These are phyloP conservation scores for Parastagonospora avenae DNA, from an alignment of 2,329 filamentous ascomycete genomes.

Conservation along the genomic window DNA sequence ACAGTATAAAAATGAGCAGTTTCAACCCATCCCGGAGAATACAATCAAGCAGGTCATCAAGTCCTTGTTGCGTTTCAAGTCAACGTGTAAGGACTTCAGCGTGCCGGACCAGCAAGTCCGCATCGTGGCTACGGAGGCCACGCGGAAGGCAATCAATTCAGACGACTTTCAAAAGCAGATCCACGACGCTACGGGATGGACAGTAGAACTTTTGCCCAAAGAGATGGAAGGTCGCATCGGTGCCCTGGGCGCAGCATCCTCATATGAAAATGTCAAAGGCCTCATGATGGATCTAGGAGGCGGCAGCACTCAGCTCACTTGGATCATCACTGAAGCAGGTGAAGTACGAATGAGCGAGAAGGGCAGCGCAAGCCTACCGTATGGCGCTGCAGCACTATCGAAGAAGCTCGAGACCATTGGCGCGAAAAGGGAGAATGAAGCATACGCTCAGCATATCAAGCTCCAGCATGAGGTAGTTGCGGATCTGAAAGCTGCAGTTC, in stretches of 20 bases:
- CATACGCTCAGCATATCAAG: conserved; percentile 41
- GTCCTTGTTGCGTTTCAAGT: conserved; percentile 72
- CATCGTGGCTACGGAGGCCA: conserved; percentile 87
- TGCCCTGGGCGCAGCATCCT: conserved; percentile 80
- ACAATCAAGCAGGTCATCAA: conserved; percentile 71
- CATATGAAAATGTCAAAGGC: conserved; percentile 71
- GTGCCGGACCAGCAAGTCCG: conserved; percentile 70
- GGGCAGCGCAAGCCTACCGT: conserved; percentile 70
- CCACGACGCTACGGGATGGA: conserved; percentile 65
- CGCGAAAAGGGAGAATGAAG: conserved; percentile 47
- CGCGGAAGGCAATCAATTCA: conserved; percentile 78
- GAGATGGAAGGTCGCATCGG: conserved; percentile 83
- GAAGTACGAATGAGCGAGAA: conserved; percentile 43
- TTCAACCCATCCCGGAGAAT: conserved; percentile 59
- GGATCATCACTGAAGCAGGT: conserved; percentile 62
- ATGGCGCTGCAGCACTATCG: conserved; percentile 70
- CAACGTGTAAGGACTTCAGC: conserved; percentile 70
- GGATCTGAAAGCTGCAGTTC: conserved; percentile 66
- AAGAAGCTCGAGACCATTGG: conserved; percentile 53
- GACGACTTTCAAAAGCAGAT: conserved; percentile 71
- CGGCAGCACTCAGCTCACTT: conserved; percentile 72
- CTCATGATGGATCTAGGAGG: conserved; percentile 88
- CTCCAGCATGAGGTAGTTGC: conserved; percentile 58
- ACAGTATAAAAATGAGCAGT: conserved; percentile 55
- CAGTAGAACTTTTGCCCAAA: conserved; percentile 74